Conservation (phyloP, 2,329 filamentous ascomycete genomes). For the Ustulina deusta region DNA sequence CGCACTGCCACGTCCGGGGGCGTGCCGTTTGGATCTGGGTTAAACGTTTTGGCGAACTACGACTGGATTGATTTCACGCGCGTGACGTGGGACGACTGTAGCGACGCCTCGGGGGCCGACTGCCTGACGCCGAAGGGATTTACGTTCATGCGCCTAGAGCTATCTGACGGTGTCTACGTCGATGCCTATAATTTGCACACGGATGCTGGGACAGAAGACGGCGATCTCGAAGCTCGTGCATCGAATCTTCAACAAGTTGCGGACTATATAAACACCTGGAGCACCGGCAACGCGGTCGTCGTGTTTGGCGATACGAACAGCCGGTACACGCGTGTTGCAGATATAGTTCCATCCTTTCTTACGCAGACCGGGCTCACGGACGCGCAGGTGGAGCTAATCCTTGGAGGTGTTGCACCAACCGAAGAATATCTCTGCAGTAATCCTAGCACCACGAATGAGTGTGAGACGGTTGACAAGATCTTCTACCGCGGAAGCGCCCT, state of each 20-base stretch:
- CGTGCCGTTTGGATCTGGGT: slow-evolving; percentile 70
- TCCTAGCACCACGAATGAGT: slow-evolving; percentile 64
- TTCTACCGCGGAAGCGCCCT: slow-evolving; percentile 67
- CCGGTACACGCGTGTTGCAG: slow-evolving; percentile 68
- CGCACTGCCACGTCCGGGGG: slow-evolving; percentile 74
- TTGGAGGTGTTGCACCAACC: slow-evolving; percentile 60
- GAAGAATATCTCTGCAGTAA: slow-evolving; percentile 66
- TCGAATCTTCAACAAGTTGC: slow-evolving; percentile 71
- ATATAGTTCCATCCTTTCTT: slow-evolving; percentile 65
- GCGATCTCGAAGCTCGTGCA: slow-evolving; percentile 67
- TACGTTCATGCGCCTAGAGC: slow-evolving; percentile 70
- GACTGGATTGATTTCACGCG: slow-evolving; percentile 67
- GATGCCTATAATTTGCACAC: slow-evolving; percentile 76
- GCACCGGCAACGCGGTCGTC: slow-evolving; percentile 70
- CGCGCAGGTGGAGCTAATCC: slow-evolving; percentile 68
- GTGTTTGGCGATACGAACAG: slow-evolving; percentile 75
- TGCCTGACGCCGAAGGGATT: slow-evolving; percentile 78
- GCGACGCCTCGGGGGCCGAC: slow-evolving; percentile 65
- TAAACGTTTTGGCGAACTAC: slow-evolving; percentile 73
- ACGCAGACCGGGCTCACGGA: slow-evolving; percentile 66
- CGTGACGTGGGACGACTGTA: slow-evolving; percentile 70
- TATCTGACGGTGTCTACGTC: slow-evolving; percentile 66
- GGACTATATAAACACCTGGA: slow-evolving; percentile 67
- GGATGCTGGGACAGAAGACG: slow-evolving; percentile 69
- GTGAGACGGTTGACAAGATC: slow-evolving; percentile 76